phyloP scores from a whole-genome alignment of 2,329 filamentous ascomycete genomes.

The Talaromyces sp. region DNA sequence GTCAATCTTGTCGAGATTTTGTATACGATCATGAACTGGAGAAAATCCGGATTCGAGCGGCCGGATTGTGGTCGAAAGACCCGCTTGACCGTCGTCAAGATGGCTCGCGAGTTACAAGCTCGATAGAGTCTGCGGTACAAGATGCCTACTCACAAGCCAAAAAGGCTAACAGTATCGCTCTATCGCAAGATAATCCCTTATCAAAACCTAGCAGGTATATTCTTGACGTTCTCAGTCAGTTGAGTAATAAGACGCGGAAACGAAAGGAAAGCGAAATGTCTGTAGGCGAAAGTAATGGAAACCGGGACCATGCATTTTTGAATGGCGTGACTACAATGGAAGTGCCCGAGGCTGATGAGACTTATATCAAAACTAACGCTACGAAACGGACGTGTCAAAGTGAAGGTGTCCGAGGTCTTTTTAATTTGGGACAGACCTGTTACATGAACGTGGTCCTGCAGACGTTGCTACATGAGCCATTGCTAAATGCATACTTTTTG shows the following conservation, averaged over 20 bases:
- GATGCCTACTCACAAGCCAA: slow-evolving; percentile 17
- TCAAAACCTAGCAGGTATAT: slow-evolving; percentile 22
- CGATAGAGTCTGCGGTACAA: slow-evolving; percentile 15
- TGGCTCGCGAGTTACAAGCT: slow-evolving; percentile 6
- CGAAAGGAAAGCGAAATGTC: slow-evolving; percentile 13
- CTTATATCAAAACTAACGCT: slow-evolving; percentile 75
- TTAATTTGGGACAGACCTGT: slow-evolving; percentile 97
- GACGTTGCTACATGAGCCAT: slow-evolving; percentile 86
- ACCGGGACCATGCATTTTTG: neutral
- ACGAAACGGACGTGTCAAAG: slow-evolving; percentile 77
- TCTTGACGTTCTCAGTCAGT: neutral
- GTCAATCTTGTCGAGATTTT: slow-evolving; percentile 40
- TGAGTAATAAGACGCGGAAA: slow-evolving; percentile 12
- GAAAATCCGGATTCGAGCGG: slow-evolving; percentile 28
- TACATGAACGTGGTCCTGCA: slow-evolving; percentile 97
- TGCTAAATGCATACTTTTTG: slow-evolving; percentile 88
- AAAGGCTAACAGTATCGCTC: slow-evolving; percentile 8
- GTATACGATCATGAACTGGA: slow-evolving; percentile 43
- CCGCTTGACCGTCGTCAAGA: neutral
- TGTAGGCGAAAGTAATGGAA: slow-evolving; percentile 4
- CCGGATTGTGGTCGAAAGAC: slow-evolving; percentile 19
- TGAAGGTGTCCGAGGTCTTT: slow-evolving; percentile 84
- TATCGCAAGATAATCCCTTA: slow-evolving; percentile 1
- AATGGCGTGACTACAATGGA: slow-evolving; percentile 38
- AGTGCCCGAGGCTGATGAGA: slow-evolving; percentile 52